A percentile compares a stretch with the other conserved stretches of the same genome.
These are phyloP conservation scores for Haberlea rhodopensis DNA, from an alignment of 257 asterid genomes.

Conservation along the genomic window DNA sequence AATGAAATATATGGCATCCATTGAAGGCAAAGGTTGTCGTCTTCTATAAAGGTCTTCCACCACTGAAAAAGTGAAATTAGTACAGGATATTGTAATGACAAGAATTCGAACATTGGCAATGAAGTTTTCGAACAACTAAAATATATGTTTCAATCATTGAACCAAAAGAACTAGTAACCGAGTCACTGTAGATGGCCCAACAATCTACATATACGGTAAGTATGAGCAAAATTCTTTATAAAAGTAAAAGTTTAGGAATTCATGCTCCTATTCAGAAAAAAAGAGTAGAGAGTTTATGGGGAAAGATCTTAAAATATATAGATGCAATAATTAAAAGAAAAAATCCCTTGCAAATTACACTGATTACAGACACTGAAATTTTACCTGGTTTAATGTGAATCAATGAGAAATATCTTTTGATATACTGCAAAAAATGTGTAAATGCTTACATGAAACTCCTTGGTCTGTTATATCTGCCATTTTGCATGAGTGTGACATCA, in stretches of 20 bases:
- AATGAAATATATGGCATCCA: conserved; percentile 92
- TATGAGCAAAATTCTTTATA: background rate
- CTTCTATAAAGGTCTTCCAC: conserved; percentile 97
- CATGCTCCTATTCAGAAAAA: background rate
- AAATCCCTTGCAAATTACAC: background rate
- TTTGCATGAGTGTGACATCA: conserved; percentile 90
- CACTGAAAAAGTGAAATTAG: conserved; percentile 50
- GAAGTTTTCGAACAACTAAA: conserved; percentile 11
- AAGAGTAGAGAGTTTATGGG: conserved; percentile 6
- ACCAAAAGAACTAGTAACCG: conserved; percentile 7
- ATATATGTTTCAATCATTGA: background rate
- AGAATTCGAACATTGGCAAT: conserved; percentile 10
- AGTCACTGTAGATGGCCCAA: conserved; percentile 9
- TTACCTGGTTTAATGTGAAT: conserved; percentile 10
- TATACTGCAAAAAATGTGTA: background rate
- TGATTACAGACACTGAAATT: no score
- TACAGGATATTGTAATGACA: background rate
- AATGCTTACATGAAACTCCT: conserved; percentile 86
- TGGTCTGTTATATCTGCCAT: conserved; percentile 98
- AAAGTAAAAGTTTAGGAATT: conserved; percentile 12
- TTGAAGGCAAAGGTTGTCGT: conserved; percentile 93
- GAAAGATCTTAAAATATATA: conserved; percentile 6
- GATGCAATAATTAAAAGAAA: background rate
- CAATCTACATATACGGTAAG: conserved; percentile 2
- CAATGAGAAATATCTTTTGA: conserved; percentile 11